Percentiles rank a stretch among this genome's conserved stretches.
phyloP scores from a whole-genome alignment of 306 rosid species.

The Geum urbanum region DNA sequence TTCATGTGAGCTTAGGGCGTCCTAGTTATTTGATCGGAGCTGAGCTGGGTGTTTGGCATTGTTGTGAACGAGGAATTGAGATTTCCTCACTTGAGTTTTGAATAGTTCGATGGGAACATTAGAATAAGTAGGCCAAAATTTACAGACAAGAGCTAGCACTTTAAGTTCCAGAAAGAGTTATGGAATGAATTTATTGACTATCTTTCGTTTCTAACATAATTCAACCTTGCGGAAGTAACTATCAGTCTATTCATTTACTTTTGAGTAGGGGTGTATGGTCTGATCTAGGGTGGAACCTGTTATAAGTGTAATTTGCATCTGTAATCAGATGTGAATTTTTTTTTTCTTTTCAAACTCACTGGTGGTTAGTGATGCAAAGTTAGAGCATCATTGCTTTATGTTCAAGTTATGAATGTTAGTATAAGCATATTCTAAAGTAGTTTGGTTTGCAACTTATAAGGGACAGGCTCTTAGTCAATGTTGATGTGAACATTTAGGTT shows the following conservation, averaged over 20 bases:
- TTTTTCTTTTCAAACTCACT: background rate
- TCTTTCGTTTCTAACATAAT: background rate
- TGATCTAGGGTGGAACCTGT: background rate
- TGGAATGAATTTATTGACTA: background rate
- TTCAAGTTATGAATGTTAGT: background rate
- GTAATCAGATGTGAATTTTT: background rate
- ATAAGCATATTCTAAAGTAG: background rate
- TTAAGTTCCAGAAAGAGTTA: background rate
- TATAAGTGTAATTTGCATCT: background rate
- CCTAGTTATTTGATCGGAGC: background rate
- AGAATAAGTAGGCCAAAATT: background rate
- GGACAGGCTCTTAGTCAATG: background rate
- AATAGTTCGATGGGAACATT: background rate
- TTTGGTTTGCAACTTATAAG: background rate
- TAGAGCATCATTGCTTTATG: background rate
- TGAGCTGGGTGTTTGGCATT: background rate
- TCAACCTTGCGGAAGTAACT: background rate
- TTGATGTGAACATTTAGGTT: background rate
- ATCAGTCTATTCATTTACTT: background rate
- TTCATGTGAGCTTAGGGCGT: constrained; percentile 5
- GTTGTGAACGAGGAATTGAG: background rate
- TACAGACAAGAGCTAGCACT: background rate
- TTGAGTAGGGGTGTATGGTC: background rate
- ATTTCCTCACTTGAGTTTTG: background rate
- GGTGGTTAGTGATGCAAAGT: background rate